phyloP scores from a whole-genome alignment of 2,329 filamentous ascomycete species.

The Colletotrichum cuscutae region DNA sequence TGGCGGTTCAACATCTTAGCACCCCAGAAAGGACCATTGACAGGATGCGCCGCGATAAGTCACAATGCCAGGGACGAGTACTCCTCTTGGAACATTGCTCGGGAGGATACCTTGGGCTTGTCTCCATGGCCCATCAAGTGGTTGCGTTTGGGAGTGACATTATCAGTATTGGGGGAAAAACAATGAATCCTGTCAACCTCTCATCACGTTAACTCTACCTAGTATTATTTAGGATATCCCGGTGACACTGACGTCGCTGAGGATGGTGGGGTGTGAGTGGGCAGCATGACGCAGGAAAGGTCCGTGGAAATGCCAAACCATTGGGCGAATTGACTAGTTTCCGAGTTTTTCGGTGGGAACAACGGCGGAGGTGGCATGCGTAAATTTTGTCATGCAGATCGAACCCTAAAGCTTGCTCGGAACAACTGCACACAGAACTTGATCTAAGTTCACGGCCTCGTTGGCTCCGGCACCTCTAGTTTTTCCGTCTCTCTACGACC shows the following conservation, averaged over 20 bases:
- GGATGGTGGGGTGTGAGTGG: neutral
- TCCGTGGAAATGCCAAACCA: neutral
- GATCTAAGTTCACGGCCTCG: neutral
- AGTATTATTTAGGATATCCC: neutral
- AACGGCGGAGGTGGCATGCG: neutral
- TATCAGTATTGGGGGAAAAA: no score
- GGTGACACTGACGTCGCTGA: neutral
- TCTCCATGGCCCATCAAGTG: no score
- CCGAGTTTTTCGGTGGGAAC: constrained; percentile 10
- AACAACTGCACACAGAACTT: neutral
- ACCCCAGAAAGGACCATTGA: no score
- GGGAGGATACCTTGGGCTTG: no score
- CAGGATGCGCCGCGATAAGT: no score
- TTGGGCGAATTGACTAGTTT: neutral
- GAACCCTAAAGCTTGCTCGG: constrained; percentile 4
- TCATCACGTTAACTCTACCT: neutral
- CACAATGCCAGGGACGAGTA: no score
- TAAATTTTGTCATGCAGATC: neutral
- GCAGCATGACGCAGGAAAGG: neutral
- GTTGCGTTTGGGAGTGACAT: no score
- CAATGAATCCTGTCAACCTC: neutral
- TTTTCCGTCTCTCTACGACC: neutral
- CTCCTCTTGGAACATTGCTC: no score
- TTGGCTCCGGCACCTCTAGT: neutral
- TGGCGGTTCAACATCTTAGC: no score